Evolutionary conservation across 306 rosid genomes (phyloP), one percentile per base, ranked within the genome.

Genomic region (Gynostemma pentaphyllum): DNA sequence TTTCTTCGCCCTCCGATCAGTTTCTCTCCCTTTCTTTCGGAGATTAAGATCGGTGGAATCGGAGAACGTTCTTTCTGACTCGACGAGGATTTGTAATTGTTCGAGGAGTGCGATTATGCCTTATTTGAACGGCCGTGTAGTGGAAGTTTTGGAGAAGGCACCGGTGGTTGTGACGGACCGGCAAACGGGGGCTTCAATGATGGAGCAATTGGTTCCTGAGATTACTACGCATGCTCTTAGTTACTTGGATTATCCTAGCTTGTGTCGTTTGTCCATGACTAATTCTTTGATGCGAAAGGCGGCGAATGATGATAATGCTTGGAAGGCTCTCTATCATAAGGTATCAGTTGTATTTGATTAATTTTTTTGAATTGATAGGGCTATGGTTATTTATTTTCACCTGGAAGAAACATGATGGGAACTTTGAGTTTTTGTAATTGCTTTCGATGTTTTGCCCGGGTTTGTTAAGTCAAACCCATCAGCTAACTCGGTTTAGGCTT

Each of bases 131-230:
- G 96, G 91, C 3, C 84, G 76, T 13, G 70, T 23, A 16, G 23
- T 54, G 4, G 75, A 75, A 28, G 73, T 87, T 83, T 66, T 77
- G 59, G 90, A 83, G 62, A 70, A 71, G 28, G 39, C 21, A 36
- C 70, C 81, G 32, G 62, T 55, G 22, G 74, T 68, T 6, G 68
- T 82, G 46, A 24, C 80, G 3, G 99, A 82, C 70, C 78, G 84
- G 15, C 85, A 75, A 10, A 68, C 80, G 5, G 95, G 91, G 21
- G 94, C 87, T 19, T 94, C 99, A 27, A 94, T 94, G 99, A 94
- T 94, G 99, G 99, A 94, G 80, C 94, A 94, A 68, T 74, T 94
- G 76, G 99, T 94, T 75, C 97, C 99, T 60, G 99, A 94, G 85
- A 94, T 94, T 73, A 94, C 87, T 0, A 89, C 99, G 2, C 97